Evolutionary conservation across 2,329 filamentous ascomycete genomes (phyloP).

Genomic region (Ophiocordyceps australis): DNA sequence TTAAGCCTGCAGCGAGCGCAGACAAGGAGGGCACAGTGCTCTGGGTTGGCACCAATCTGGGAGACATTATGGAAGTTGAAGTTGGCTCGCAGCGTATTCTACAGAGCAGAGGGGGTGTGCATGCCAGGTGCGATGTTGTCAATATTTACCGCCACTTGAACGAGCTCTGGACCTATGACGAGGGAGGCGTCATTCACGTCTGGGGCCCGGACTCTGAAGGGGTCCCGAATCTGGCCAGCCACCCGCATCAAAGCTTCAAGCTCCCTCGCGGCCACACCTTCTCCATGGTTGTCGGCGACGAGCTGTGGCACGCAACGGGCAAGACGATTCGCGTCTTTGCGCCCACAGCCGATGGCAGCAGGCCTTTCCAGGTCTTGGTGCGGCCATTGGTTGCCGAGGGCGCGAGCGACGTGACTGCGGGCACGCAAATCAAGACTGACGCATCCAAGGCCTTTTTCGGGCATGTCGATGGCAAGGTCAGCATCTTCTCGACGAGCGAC

Average conservation of each 20-base stretch:
- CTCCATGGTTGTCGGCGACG: constrained; percentile 69
- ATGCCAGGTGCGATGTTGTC: constrained; percentile 62
- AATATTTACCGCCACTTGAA: constrained; percentile 75
- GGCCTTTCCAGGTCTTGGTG: constrained; percentile 58
- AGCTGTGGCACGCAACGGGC: constrained; percentile 75
- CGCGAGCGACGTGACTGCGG: constrained; percentile 75
- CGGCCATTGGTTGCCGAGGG: constrained; percentile 52
- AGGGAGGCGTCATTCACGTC: constrained; percentile 68
- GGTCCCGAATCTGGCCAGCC: constrained; percentile 55
- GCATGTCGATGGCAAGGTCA: constrained; percentile 84
- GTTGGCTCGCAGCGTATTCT: constrained; percentile 55
- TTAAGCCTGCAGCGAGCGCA: constrained; percentile 65
- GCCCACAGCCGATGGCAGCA: constrained; percentile 48
- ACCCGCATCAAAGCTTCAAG: constrained; percentile 55
- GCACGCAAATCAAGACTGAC: constrained; percentile 55
- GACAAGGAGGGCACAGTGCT: constrained; percentile 65
- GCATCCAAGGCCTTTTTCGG: constrained; percentile 75
- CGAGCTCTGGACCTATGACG: constrained; percentile 88
- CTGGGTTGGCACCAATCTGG: constrained; percentile 81
- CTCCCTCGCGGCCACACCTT: constrained; percentile 70
- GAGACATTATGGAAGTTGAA: constrained; percentile 82
- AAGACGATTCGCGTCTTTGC: constrained; percentile 77
- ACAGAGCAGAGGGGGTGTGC: constrained; percentile 49
- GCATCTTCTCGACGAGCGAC: constrained; percentile 68
- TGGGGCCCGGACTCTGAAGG: constrained; percentile 65